These are phyloP conservation scores for Suzukiozyma palmioleophila DNA, from an alignment of 1,139 yeast species.

Conservation along the genomic window DNA sequence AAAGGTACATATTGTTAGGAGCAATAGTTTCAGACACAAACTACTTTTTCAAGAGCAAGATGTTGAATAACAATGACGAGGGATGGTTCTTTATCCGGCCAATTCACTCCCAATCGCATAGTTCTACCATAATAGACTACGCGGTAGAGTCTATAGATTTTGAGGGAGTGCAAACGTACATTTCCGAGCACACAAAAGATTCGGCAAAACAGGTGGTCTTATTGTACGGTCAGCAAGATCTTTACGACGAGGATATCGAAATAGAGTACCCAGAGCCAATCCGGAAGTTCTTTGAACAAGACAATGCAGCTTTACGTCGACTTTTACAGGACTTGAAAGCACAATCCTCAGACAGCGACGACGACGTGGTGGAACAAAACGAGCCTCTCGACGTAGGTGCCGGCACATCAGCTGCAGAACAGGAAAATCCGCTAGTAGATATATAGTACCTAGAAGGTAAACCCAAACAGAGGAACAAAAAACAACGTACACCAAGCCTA, in stretches of 20 bases:
- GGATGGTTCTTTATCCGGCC: constrained; percentile 17
- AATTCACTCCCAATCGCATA: constrained; percentile 3
- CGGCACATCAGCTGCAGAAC: constrained; percentile 1
- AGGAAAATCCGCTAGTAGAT: too few relatives aligned
- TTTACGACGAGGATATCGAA: constrained; percentile 6
- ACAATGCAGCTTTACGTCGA: constrained; percentile 11
- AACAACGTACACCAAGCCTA: too few relatives aligned
- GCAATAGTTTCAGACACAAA: constrained; percentile 27
- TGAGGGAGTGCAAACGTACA: constrained; percentile 14
- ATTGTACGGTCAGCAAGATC: constrained; percentile 15
- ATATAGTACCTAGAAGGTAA: too few relatives aligned
- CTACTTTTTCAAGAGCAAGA: constrained; percentile 20
- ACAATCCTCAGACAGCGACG: background rate
- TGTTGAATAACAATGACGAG: constrained; percentile 5
- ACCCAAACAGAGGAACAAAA: too few relatives aligned
- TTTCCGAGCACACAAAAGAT: constrained; percentile 14
- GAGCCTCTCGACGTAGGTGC: constrained; percentile 4
- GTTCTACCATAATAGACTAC: constrained; percentile 14
- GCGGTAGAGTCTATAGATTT: constrained; percentile 18
- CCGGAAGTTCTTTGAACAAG: constrained; percentile 14
- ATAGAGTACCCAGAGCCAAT: constrained; percentile 12
- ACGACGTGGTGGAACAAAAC: constrained; percentile 3
- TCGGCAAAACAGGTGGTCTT: constrained; percentile 15
- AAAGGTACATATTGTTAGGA: constrained; percentile 23
- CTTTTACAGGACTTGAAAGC: background rate